Evolutionary conservation across 2,329 filamentous ascomycete genomes (phyloP).

Genomic region (Verticillium dahliae): DNA sequence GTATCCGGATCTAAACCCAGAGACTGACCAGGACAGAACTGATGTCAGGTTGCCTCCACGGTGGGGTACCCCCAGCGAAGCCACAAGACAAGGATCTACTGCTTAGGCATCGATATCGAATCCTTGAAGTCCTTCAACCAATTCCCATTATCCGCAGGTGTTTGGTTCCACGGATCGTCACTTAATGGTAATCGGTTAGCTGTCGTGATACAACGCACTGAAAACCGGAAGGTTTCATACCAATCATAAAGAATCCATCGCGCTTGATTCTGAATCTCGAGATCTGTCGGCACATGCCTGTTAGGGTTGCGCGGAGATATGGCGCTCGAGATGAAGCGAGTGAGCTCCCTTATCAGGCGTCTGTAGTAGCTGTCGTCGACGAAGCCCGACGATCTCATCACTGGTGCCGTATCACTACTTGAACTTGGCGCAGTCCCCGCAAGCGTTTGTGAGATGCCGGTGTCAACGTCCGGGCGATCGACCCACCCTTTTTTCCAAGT

Average conservation of each 20-base stretch:
- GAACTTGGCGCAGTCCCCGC: neutral
- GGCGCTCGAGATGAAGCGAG: slow-evolving; percentile 42
- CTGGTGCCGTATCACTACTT: neutral
- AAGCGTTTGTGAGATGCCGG: neutral
- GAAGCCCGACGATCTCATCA: slow-evolving; percentile 23
- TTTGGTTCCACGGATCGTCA: slow-evolving; percentile 12
- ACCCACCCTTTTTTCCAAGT: neutral
- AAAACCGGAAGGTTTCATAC: slow-evolving; percentile 27
- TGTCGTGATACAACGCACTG: neutral
- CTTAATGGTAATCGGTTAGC: slow-evolving; percentile 23
- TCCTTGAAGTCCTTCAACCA: slow-evolving; percentile 8
- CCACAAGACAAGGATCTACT: too few species aligned
- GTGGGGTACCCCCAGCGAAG: too few species aligned
- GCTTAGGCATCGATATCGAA: neutral
- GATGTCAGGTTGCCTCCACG: too few species aligned
- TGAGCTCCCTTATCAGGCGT: slow-evolving; percentile 46
- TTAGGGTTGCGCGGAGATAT: slow-evolving; percentile 56
- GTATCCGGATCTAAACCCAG: too few species aligned
- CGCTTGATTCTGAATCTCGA: slow-evolving; percentile 58
- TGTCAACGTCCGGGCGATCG: neutral
- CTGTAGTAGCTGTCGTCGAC: slow-evolving; percentile 57
- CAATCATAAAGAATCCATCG: slow-evolving; percentile 58
- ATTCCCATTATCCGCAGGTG: slow-evolving; percentile 6
- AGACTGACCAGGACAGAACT: too few species aligned
- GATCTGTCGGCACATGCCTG: slow-evolving; percentile 50